A percentile compares a stretch with the other conserved stretches of the same genome.
Evolutionary conservation across 495 filamentous ascomycete genomes (phyloP).

Genomic region (Platismatia glauca): DNA sequence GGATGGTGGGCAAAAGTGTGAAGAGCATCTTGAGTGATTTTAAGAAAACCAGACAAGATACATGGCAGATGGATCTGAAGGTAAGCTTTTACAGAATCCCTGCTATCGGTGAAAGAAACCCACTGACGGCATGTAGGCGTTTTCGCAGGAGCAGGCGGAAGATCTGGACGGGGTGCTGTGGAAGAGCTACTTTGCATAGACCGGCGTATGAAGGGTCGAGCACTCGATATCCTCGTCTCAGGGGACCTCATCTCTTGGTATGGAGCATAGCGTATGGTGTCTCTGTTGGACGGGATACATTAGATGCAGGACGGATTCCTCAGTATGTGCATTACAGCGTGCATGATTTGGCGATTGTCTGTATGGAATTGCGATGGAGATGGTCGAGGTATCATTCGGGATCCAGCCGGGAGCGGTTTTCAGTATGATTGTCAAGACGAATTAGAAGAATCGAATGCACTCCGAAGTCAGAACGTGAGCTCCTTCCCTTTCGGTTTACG

Average conservation of each 20-base stretch:
- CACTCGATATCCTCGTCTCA: neutral
- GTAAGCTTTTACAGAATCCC: constrained; percentile 39
- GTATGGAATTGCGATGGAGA: constrained; percentile 5
- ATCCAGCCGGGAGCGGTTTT: neutral
- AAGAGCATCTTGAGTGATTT: constrained; percentile 94
- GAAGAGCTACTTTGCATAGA: constrained; percentile 97
- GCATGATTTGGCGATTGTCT: neutral
- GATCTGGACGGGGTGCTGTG: constrained; percentile 94
- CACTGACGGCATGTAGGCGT: constrained; percentile 51
- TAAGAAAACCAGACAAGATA: constrained; percentile 99
- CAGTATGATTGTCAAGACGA: neutral
- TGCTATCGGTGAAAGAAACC: neutral
- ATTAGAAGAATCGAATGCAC: too few species aligned
- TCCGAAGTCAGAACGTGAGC: too few species aligned
- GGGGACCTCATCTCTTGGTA: neutral
- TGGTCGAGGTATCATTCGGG: neutral
- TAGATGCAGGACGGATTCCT: neutral
- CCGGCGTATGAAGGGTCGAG: neutral
- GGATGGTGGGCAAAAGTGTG: constrained; percentile 93
- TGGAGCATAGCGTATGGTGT: constrained; percentile 11
- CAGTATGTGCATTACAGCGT: constrained; percentile 1
- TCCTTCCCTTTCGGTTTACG: too few species aligned
- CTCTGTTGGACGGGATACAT: neutral
- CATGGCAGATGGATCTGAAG: constrained; percentile 96
- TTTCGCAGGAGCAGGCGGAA: constrained; percentile 83